A percentile compares a stretch with the other conserved stretches of the same genome.
Conservation (phyloP, 75 land plant species). For the Ceratopteris richardii region DNA sequence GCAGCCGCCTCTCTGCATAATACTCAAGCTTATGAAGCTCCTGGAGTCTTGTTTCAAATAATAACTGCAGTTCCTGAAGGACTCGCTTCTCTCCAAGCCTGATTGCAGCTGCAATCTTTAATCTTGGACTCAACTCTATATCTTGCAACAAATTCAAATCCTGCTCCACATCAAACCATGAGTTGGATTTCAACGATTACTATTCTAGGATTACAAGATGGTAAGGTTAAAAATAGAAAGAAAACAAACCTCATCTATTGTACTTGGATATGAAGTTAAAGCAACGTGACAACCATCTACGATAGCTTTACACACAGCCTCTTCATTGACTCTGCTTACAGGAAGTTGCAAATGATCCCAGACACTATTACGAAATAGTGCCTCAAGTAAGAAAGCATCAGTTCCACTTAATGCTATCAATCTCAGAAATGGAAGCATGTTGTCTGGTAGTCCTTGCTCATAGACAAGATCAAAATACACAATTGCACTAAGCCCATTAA, state of each 20-base stretch:
- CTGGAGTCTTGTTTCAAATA: conserved; percentile 42
- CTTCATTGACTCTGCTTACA: conserved; percentile 81
- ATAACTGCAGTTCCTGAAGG: conserved; percentile 53
- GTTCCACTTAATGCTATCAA: conserved; percentile 71
- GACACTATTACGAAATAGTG: conserved; percentile 70
- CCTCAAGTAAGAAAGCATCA: conserved; percentile 85
- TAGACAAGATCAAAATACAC: conserved; percentile 62
- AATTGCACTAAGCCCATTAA: conserved; percentile 57
- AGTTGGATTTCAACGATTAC: neutral
- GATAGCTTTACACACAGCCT: conserved; percentile 61
- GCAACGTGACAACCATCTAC: conserved; percentile 60
- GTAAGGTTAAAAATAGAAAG: too few species aligned
- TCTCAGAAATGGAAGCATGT: conserved; percentile 65
- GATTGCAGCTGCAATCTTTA: conserved; percentile 54
- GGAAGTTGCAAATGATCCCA: conserved; percentile 82
- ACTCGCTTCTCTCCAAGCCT: conserved; percentile 79
- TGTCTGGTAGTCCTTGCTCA: conserved; percentile 56
- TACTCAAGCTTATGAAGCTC: conserved; percentile 70
- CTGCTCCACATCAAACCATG: conserved; percentile 22
- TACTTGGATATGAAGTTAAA: conserved; percentile 56
- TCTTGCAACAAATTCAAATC: conserved; percentile 45
- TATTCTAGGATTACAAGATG: neutral
- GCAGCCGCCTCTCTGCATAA: conserved; percentile 86
- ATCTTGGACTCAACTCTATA: conserved; percentile 39
- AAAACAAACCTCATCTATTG: conserved; percentile 66